Conservation (phyloP, 257 asterid species). For the Solanum sitiens region DNA sequence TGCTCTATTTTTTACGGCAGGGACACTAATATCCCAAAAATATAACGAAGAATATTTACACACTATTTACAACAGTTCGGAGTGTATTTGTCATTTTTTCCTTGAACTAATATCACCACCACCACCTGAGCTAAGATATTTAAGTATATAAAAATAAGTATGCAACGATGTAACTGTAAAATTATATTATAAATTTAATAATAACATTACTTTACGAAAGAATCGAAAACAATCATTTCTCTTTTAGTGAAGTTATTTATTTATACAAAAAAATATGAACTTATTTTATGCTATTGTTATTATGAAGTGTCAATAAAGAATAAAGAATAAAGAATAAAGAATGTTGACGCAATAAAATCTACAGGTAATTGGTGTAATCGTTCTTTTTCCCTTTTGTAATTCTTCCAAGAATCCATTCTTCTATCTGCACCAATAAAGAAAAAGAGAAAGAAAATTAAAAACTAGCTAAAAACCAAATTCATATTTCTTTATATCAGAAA, state of each 20-base stretch:
- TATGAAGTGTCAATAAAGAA: not conserved
- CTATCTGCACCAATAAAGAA: not conserved
- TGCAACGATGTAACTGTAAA: not conserved
- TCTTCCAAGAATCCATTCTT: conserved; percentile 13
- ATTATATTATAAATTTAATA: not conserved
- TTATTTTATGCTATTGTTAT: not conserved
- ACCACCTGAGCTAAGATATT: no score
- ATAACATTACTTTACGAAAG: not conserved
- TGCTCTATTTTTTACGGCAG: no score
- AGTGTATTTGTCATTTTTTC: no score
- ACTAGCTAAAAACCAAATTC: not conserved
- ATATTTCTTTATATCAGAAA: not conserved
- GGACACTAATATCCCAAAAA: no score
- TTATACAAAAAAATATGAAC: not conserved
- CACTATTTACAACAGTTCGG: no score
- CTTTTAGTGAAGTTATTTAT: not conserved
- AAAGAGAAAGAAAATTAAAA: not conserved
- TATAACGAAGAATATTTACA: no score
- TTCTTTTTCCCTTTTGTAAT: conserved; percentile 10
- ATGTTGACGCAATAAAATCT: not conserved
- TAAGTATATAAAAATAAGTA: not conserved
- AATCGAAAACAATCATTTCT: not conserved
- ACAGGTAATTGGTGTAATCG: not conserved
- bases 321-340: not conserved
- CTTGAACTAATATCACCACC: no score